Evolutionary conservation across 2,329 filamentous ascomycete species (phyloP), one percentile per base, ranked within the genome.

Genomic region (Microdochium nivale): DNA sequence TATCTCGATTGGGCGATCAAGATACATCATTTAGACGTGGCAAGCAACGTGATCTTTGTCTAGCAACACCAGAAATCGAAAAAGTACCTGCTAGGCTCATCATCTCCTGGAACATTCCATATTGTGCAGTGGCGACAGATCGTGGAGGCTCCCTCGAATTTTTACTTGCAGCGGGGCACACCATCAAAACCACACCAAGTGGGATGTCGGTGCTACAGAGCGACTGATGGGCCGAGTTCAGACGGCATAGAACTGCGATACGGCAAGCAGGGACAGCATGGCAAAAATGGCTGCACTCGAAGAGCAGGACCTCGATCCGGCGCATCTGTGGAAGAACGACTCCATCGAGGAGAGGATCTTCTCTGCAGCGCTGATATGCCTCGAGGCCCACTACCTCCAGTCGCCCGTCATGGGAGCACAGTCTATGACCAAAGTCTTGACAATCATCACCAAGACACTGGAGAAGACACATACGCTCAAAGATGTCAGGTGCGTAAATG

Each of bases 281-380:
- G 40, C 40, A 23, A 24, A 13, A 13, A 44, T 44, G 40, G 40
- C 40, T 16, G 40, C 13, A 24, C 4, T 24, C 14, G 40, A 7
- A 11, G 40, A 44, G 40, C 40, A 44, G 40, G 40, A 44, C 13
- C 40, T 44, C 3, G 40, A 44, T 44, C 40, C 40, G 40, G 21
- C 40, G 16, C 40, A 44, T 19, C 19, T 44, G n/a, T 66, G 66
- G 64, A 58, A 60, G 55, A 33, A 63, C 51, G 70, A 81, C 62
- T 78, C 78, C 35, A 81, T 84, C 60, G 82, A 86, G 66, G 82
- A 86, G 68, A 73, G 81, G 53, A 78, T 74, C 63, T 84, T 86
- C 65, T 74, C 76, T 2, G 78, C 78, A 1, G 79, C 78, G 16
- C 71, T 86, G 61, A 76, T 83, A 60, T 79, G 78, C 59, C 73